Evolutionary conservation across 2,329 filamentous ascomycete genomes (phyloP), one percentile per base, ranked within the genome.

Genomic region (Beauveria medogensis): DNA sequence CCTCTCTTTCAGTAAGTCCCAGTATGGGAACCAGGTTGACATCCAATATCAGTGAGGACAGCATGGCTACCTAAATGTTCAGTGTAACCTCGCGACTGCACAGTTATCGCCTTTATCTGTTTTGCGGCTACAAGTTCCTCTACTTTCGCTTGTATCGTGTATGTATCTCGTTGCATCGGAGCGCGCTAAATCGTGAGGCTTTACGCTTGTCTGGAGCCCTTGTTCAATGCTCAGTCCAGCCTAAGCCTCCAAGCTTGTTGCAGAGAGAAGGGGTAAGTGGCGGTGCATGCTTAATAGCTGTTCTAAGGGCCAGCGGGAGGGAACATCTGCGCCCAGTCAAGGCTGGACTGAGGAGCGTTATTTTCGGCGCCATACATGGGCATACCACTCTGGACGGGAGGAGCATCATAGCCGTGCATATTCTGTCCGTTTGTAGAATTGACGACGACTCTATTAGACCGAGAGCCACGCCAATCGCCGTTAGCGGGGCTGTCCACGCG

Each of bases 321-420:
- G 79, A 90, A 90, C 84, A 91, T 89, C 73, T 88, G 83, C 70
- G 87, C 82, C 88, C 88, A 91, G 26, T 8, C 7, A 8, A 8
- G 26, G 26, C 26, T 8, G 26, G 26, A 28, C 26, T 8, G 1
- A 28, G 77, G 91, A 88, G 78, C 88, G 78, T 80, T 76, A 75
- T 81, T 82, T 68, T 82, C 82, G 71, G 78, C 79, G 70, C 78
- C 80, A 73, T 85, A 85, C 78, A 85, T 84, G 64, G 81, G 81
- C 79, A 86, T 82, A 70, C 83, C 83, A 70, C 84, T 85, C 75
- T 86, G 82, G 69, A 75, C 77, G 67, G 80, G 81, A 61, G 81
- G 80, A 81, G 87, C 82, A 75, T 77, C 85, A 75, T 86, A 88
- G 74, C 78, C 82, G 67, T 82, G 79, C 75, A 85, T 79, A 77